Evolutionary conservation across 2,329 filamentous ascomycete species (phyloP), one percentile per base, ranked within the genome.

Genomic region (Pseudogymnoascus sp.): DNA sequence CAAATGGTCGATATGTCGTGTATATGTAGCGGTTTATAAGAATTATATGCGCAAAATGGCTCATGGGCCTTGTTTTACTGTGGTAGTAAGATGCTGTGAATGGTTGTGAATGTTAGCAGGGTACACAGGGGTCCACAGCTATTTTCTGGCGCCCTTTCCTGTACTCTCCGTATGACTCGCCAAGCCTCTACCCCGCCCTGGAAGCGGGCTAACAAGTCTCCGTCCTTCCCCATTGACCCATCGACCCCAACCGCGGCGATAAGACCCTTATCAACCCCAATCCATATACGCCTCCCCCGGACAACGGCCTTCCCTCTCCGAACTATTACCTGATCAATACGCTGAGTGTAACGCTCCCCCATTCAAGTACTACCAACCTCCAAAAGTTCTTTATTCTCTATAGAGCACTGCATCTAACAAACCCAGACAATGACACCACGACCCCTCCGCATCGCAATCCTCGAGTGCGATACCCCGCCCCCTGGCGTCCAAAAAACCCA

Each of bases 381-480:
- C 3, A 14, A 5, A 5, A 18, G 18, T 4, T n/a, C 9, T 18
- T 21, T 4, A 31, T 31, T 21, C n/a, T 55, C 3, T 55, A 33
- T 18, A 25, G 12, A 25, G 14, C 9, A 21, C 49, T 9, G 9
- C n/a, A 33, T 55, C 25, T 31, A 52, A 16, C 49, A 1, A 12
- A 55, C 14, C 25, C 1, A 33, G 16, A 55, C 49, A 43, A 73
- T 73, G 71, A 62, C 71, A 4, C 63, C 62, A 23, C 66, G 65
- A 5, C 71, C 71, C 38, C 70, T 74, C 52, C 70, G 72, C 52
- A 72, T 97, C 75, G 92, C 93, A 55, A 83, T 97, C 69, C 86
- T 97, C 68, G 91, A 96, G 80, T 88, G 90, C 79, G 93, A 96
- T 76, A 89, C 84, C 1, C 91, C 91, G 1, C 80, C 89, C 59